phyloP scores from a whole-genome alignment of 345 rosid genomes.

The Erysimum cheiranthoides region DNA sequence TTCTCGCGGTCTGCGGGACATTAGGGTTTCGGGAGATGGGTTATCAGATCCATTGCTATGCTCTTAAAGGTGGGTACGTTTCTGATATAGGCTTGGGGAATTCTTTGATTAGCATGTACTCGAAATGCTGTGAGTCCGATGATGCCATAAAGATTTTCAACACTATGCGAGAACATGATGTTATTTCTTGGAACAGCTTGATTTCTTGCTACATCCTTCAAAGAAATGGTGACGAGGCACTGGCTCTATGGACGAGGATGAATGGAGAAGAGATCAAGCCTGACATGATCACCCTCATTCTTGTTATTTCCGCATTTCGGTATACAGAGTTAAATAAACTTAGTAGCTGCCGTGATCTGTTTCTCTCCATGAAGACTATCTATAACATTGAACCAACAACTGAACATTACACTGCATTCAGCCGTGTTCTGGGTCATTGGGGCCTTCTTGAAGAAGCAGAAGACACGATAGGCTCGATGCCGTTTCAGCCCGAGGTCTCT shows the following conservation, averaged over 20 bases:
- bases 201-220: conserved; percentile 71
- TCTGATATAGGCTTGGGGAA: conserved; percentile 67
- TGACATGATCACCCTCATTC: conserved; percentile 58
- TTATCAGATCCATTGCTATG: conserved; percentile 67
- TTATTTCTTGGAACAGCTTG: conserved; percentile 83
- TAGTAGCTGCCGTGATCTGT: conserved; percentile 58
- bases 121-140: conserved; percentile 58
- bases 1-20: conserved; percentile 71
- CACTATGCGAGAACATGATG: conserved; percentile 54
- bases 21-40: conserved; percentile 77
- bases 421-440: conserved; percentile 78
- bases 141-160: conserved; percentile 61
- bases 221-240: conserved; percentile 70
- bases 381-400: conserved; percentile 60
- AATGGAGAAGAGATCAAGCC: conserved; percentile 51
- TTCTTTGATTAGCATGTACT: conserved; percentile 75
- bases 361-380: conserved; percentile 59
- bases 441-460: conserved; percentile 84
- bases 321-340: conserved; percentile 59
- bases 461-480: conserved; percentile 56
- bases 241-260: conserved; percentile 66
- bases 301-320: conserved; percentile 63
- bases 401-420: conserved; percentile 69
- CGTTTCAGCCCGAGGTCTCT: conserved; percentile 58
- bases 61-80: conserved; percentile 59